These are phyloP conservation scores for Phoma sp. DNA, from an alignment of 2,329 filamentous ascomycete genomes.

Conservation along the genomic window DNA sequence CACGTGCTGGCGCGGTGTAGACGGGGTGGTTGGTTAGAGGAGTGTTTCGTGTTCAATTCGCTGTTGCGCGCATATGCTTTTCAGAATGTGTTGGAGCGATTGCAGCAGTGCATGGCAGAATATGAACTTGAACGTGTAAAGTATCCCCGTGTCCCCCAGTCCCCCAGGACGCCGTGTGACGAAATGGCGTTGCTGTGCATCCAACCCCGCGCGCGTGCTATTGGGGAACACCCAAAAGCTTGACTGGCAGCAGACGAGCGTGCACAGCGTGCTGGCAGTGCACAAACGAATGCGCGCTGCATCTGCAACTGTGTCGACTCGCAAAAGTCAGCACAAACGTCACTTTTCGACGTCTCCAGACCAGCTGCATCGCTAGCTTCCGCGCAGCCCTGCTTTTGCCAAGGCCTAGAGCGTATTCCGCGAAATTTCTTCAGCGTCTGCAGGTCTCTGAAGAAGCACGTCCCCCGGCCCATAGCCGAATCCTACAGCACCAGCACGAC, in stretches of 20 bases:
- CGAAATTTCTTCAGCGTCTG: constrained; percentile 25
- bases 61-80: neutral
- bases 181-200: constrained; percentile 5
- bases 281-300: constrained; percentile 15
- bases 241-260: constrained; percentile 23
- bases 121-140: neutral
- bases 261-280: constrained; percentile 19
- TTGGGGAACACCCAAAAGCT: constrained; percentile 1
- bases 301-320: constrained; percentile 25
- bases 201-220: constrained; percentile 7
- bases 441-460: constrained; percentile 25
- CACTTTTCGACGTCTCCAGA: constrained; percentile 34
- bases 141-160: neutral
- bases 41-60: neutral
- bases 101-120: neutral
- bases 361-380: constrained; percentile 20
- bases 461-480: constrained; percentile 33
- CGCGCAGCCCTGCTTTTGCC: constrained; percentile 16
- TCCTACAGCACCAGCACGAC: constrained; percentile 27
- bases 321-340: constrained; percentile 20
- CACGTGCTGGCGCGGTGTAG: constrained; percentile 30
- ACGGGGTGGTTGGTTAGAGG: neutral
- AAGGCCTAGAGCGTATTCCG: constrained; percentile 21
- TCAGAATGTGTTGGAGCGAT: neutral
- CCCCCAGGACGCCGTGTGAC: neutral